Evolutionary conservation across 768 basidiomycete genomes (phyloP), one percentile per base, ranked within the genome.

Genomic region (Jaapia argillacea): DNA sequence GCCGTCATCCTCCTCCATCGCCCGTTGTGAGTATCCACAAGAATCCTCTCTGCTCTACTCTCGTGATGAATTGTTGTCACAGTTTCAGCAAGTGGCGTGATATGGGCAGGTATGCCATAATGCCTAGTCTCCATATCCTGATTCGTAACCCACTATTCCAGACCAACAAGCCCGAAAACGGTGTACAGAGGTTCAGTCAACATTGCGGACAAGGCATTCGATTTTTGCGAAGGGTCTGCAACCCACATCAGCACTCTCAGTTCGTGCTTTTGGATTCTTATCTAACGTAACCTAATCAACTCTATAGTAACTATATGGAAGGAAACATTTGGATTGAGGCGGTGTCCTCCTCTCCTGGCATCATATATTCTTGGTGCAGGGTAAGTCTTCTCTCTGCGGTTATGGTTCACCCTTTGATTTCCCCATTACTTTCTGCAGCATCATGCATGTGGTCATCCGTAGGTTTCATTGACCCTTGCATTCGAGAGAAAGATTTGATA

Each of bases 371-470:
- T 87, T 22, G 74, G 72, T 49, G 77, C 85, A 44, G 79, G 81
- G 85, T 87, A 59, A 50, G 82, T 64, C 35, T 27, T 63, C 35
- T 78, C 75, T 24, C 63, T 86, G 36, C 76, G 75, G 54, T 77
- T 75, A 40, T 33, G 28, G 28, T 33, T 16, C 28, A 33, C 16
- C 10, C 28, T 33, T 33, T 10, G 10, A 33, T 33, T 33, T 10
- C 10, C 16, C 16, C n/a, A 33, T 22, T 31, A n/a, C 42, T 46
- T n/a, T 36, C 16, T 10, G 28, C 54, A 86, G 85, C 23, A 81
- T 87, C 51, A 85, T 86, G 84, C 84, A 88, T 53, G 72, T 85
- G 35, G 63, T 84, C 51, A 83, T 81, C n/a, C 55, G 85, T n/a
- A n/a, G n/a, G n/a, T 77, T 87, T 85, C 59, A 48, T 79, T 75